Conservation (phyloP, 1,139 yeast species). For the Kodamaea sp. region DNA sequence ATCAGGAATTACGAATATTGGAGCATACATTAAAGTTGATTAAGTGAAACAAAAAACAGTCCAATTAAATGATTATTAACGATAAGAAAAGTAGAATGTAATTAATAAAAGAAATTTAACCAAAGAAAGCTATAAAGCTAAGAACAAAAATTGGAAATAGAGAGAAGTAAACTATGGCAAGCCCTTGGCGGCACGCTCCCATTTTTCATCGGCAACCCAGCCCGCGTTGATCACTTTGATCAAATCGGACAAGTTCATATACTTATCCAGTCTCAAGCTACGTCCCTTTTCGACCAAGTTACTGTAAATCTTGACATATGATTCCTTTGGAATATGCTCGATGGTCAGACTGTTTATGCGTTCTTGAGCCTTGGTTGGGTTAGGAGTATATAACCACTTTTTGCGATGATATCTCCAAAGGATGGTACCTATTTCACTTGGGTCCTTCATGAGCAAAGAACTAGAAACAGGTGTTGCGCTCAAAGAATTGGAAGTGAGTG, state of each 20-base stretch:
- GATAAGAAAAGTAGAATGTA: neutral
- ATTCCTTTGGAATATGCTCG: conserved; percentile 41
- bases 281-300: conserved; percentile 57
- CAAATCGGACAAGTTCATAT: conserved; percentile 59
- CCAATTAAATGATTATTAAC: neutral
- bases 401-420: conserved; percentile 60
- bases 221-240: conserved; percentile 61
- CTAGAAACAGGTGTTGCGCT: no score
- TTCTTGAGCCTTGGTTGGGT: conserved; percentile 17
- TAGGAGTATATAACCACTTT: conserved; percentile 46
- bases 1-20: conserved; percentile 23
- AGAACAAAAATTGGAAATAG: neutral
- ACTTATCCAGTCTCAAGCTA: conserved; percentile 44
- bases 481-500: neutral
- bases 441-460: conserved; percentile 1
- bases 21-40: conserved; percentile 17
- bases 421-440: conserved; percentile 37
- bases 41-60: conserved; percentile 1
- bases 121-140: neutral
- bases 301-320: conserved; percentile 54
- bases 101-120: neutral
- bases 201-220: conserved; percentile 62
- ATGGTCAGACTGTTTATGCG: conserved; percentile 26
- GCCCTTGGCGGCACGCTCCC: conserved; percentile 57
- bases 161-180: conserved; percentile 21